Conservation (phyloP, 331 rosid genomes). For the Quercus phellos region DNA sequence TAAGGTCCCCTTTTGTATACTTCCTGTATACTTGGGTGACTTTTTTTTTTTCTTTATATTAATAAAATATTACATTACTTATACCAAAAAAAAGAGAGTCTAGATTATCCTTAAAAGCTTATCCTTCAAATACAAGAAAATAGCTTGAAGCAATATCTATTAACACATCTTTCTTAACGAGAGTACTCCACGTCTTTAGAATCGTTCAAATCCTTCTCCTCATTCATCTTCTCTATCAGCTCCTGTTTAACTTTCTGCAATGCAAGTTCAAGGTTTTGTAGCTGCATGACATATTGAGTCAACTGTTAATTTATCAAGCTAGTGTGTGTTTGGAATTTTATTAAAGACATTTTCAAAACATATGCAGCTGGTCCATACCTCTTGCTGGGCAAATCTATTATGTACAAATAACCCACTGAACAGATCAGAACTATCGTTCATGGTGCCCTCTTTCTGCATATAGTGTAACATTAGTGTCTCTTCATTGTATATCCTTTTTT, state of each 20-base stretch:
- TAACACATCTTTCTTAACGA: neutral
- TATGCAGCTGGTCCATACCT: constrained; percentile 37
- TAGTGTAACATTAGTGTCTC: neutral
- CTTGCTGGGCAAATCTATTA: constrained; percentile 59
- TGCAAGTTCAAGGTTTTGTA: constrained; percentile 47
- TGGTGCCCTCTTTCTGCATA: constrained; percentile 52
- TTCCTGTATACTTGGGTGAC: no score
- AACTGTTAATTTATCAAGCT: neutral
- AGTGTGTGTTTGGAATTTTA: neutral
- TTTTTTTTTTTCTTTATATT: no score
- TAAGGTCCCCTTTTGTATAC: no score
- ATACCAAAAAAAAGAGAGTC: no score
- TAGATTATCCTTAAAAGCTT: no score
- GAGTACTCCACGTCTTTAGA: constrained; percentile 9
- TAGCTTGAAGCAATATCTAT: neutral
- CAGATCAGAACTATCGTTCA: constrained; percentile 46
- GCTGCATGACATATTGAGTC: constrained; percentile 32
- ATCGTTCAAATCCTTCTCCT: constrained; percentile 23
- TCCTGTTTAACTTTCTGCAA: constrained; percentile 45
- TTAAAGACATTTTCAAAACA: neutral
- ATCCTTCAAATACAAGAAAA: neutral
- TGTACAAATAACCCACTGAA: constrained; percentile 42
- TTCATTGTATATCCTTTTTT: neutral
- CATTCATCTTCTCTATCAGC: constrained; percentile 37
- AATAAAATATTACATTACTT: no score